phyloP scores from a whole-genome alignment of 129 eudicot species.

The Erigeron canadensis region DNA sequence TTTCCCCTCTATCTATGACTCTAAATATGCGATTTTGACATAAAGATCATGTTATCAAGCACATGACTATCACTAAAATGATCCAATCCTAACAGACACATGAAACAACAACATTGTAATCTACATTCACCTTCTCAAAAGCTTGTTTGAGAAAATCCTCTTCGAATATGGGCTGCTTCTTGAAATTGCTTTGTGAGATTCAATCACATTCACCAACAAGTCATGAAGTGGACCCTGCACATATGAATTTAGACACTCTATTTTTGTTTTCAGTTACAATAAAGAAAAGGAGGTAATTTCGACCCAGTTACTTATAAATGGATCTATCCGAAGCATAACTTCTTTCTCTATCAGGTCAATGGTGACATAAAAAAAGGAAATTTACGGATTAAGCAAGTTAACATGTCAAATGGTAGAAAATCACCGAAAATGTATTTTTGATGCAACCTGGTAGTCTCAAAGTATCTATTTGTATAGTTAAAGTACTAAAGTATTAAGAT shows the following conservation, averaged over 20 bases:
- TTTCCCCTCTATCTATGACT: conserved; percentile 26
- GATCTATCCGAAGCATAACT: too few species aligned
- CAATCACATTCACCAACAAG: conserved; percentile 62
- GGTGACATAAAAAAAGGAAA: too few species aligned
- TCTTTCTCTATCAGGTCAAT: too few species aligned
- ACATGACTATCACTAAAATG: conserved; percentile 15
- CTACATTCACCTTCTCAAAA: conserved; percentile 67
- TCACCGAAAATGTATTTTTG: background rate
- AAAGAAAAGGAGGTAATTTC: too few species aligned
- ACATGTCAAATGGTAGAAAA: background rate
- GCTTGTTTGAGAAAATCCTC: conserved; percentile 73
- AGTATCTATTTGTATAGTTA: background rate
- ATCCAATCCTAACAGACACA: conserved; percentile 9
- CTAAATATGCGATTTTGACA: conserved; percentile 10
- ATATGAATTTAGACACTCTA: background rate
- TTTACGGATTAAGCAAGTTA: background rate
- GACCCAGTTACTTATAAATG: too few species aligned
- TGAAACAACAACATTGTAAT: conserved; percentile 47
- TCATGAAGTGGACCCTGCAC: conserved; percentile 64
- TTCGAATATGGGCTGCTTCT: conserved; percentile 81
- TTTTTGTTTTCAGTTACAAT: background rate
- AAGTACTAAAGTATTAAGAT: background rate
- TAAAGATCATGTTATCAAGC: conserved; percentile 14
- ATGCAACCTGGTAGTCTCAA: background rate
- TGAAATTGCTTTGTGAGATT: conserved; percentile 59